Base-by-base conservation (phyloP, 768 basidiomycete genomes). In the Lentinula aciculospora region DNA sequence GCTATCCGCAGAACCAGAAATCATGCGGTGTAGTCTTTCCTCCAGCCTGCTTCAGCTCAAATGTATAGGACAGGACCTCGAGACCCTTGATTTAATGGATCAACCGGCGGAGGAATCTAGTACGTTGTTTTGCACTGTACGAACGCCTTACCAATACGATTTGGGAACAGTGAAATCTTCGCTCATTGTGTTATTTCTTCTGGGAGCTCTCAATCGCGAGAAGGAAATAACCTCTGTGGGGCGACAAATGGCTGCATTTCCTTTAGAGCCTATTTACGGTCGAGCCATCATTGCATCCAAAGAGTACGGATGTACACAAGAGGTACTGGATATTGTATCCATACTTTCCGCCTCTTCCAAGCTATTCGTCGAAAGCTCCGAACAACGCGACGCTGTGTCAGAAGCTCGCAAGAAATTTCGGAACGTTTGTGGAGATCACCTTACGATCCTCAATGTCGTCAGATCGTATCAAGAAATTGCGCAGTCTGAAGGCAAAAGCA, bases 11-110 rank as follows among this genome's bases (percentile, higher is more conserved):
- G 84, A 92, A 63, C 96, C 96, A 1, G 97, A 98, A 71, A 97
- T 99, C 46, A 82, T 88, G 61, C 85, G 97, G 10, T 90, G 87
- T 65, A 89, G 89, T 66, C 77, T 98, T 29, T 83, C 89, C 4
- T 85, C 89, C 19, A 90, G 89, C 56, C 79, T 93, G 27, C 78
- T 99, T 29, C 89, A 96, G 64, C 78, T 98, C 17, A 89, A 91
- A 66, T 92, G 88, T 60, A 81, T 95, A 32, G 85, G 84, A 3
- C 87, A 89, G 67, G 83, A 95, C 63, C 73, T 94, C 2, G 86
- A 90, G 64, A 78, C 84, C 6, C 80, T 98, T 28, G 88, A 93
- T 50, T 86, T 92, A 60, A 91, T 99, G 84, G 95, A 98, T 67
- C 79, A 79, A 62, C 96, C 95, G 0, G 88, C 92, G 34, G 65